These are phyloP conservation scores for Macrolepiota dolichaula DNA, from an alignment of 768 basidiomycete species.

Conservation along the genomic window DNA sequence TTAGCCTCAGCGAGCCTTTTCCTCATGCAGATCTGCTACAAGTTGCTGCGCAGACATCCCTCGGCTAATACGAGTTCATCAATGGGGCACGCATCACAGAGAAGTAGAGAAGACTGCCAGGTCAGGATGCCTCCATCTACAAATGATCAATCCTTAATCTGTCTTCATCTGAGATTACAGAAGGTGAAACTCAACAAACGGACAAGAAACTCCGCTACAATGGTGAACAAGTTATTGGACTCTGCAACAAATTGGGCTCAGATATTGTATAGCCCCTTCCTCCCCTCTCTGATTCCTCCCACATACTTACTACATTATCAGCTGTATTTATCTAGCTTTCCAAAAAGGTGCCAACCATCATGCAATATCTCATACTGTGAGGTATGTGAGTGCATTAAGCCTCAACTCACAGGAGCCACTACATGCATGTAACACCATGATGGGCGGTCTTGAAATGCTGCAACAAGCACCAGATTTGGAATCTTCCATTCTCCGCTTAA, in stretches of 20 bases:
- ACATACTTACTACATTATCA: neutral
- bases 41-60: constrained; percentile 49
- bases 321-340: constrained; percentile 30
- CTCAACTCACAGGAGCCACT: constrained; percentile 37
- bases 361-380: constrained; percentile 46
- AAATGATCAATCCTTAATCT: neutral
- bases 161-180: constrained; percentile 22
- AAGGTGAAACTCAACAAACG: constrained; percentile 37
- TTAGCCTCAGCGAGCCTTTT: constrained; percentile 18
- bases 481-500: constrained; percentile 23
- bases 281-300: neutral
- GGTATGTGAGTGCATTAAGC: constrained; percentile 29
- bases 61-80: constrained; percentile 59
- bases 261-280: constrained; percentile 27
- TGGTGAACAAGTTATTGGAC: constrained; percentile 37
- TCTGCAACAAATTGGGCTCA: constrained; percentile 42
- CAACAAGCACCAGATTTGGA: constrained; percentile 26
- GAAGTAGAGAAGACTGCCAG: constrained; percentile 32
- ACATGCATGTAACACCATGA: constrained; percentile 37
- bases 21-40: constrained; percentile 38
- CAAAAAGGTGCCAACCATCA: constrained; percentile 42
- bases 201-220: constrained; percentile 40
- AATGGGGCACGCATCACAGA: constrained; percentile 48
- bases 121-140: constrained; percentile 18
- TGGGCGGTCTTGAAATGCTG: constrained; percentile 33